Base-by-base conservation (phyloP, 768 basidiomycete genomes). In the Suillus cothurnatus region DNA sequence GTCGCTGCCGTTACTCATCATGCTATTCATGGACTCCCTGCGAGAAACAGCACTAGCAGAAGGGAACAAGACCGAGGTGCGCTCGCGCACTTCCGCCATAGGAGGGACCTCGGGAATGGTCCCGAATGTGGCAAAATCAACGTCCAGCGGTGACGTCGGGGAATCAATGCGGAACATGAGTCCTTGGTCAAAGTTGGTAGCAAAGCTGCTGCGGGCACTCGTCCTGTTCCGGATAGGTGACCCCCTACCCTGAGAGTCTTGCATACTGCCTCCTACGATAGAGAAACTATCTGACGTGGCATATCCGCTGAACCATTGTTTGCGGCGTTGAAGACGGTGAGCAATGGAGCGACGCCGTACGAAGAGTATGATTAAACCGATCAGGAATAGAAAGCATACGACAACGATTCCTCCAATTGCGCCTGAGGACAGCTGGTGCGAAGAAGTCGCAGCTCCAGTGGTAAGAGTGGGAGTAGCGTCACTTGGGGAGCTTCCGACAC, bases 171-270 rank as follows among this genome's bases (percentile, higher is more conserved):
- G 61, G 63, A 71, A 70, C 50, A 69, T 63, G 61, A 71, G 67
- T 14, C 79, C 79, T 26, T 82, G 82, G 61, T 87, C 86, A 69
- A 82, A 80, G n/a, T 82, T 84, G 21, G 88, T 89, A 21, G 82
- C 89, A 61, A 89, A 90, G 75, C 88, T 89, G 74, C 88, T 89
- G 58, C 87, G 81, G 3, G 78, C 73, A 56, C 76, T 81, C 52
- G 64, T 67, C 26, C 73, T 71, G 61, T 76, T 77, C 17, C 62
- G 47, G 19, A 66, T 63, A 2, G 66, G 62, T 43, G 70, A 67
- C 34, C 41, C 69, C 36, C 67, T 71, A 49, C 62, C 61, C 21
- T 47, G 63, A 38, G 70, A 64, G 32, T 59, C 66, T 34, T 34
- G 68, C 52, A 69, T 62, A 36, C 63, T 64, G 43, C 67, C 68